Evolutionary conservation across 768 basidiomycete species (phyloP), one percentile per base, ranked within the genome.

Genomic region (Podaxis carcinomalis): DNA sequence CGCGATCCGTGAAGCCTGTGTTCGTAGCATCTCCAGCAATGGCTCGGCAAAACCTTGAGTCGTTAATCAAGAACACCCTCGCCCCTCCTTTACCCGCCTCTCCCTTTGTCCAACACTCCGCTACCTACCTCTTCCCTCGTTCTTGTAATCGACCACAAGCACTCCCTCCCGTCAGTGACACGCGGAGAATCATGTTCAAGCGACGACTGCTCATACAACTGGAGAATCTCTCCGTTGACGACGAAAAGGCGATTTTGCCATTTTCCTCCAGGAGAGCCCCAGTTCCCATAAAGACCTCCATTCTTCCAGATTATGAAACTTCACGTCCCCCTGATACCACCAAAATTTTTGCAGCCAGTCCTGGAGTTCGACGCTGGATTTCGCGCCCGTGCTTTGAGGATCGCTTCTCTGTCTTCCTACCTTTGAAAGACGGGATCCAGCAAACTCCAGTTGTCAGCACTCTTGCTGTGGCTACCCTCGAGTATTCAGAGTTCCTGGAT

Each of bases 331-430:
- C 70, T 46, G 67, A 67, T 47, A 66, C 69, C 54, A 68, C 68
- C n/a, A 68, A 65, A 40, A 67, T 77, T 42, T 74, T 73, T 39
- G 68, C 67, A n/a, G 72, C 72, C 42, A 87, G 86, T 67, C 74
- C 75, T 13, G 86, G 88, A 57, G 75, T 93, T 50, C 80, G 78
- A 46, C 80, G 74, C n/a, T 93, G 91, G 91, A 78, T 84, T 63
- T 75, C 78, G 39, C 86, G 90, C 3, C 86, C 88, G 25, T 88
- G 87, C 68, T 92, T 90, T 69, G 90, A 93, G 71, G 89, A 92
- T 59, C 78, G 89, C 35, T 74, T 82, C 63, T 72, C 76, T 27
- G 75, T 89, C 3, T 88, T 85, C 76, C 71, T 80, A 11, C 76
- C 77, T 3, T 68, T 72, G 23, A 69, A 73, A 9, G 74, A 68